Base-by-base conservation (phyloP, 441 rosid genomes). In the Geranium incanum region DNA sequence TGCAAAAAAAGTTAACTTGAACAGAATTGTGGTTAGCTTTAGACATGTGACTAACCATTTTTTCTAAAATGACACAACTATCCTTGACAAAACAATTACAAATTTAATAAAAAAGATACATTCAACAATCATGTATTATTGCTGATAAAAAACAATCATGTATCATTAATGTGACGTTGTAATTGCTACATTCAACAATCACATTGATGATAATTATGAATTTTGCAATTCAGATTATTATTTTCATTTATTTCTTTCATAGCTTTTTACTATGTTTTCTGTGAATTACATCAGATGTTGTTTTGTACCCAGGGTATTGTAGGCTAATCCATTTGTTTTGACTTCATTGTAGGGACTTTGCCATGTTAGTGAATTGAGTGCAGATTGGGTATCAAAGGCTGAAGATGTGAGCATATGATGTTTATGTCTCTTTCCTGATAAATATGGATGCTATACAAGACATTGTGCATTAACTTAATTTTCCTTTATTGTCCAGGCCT, bases 321-420 rank as follows among this genome's bases (percentile, higher is more conserved):
- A 15, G 19, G 43, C 13, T 66, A 4, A 66, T 66, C 48, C 3
- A 21, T 45, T 23, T 64, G 33, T 28, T 75, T 67, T 70, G 41
- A 62, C 62, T 59, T 71, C 77, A 36, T 72, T 80, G 74, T 87
- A 91, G 97, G 99, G 99, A 78, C 96, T 95, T 82, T 95, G 99
- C 84, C 99, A 95, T 84, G 81, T 93, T 74, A 95, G 99, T 79
- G 99, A 95, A 81, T 85, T 95, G 72, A 93, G 90, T 79, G 76
- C 89, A 70, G 86, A 84, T 75, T 93, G 89, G 89, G 84, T 95
- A 78, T 84, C 98, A 16, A 91, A 95, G 83, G 93, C 99, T 13
- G 99, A 95, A 84, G 99, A 95, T 81, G 99, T 95, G 86, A 86
- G 96, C 68, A 43, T 28, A 28, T 18, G 21, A 39, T 12, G 66